Percentiles rank a stretch among this genome's conserved stretches.
These are phyloP conservation scores for Lactifluus rugatus DNA, from an alignment of 768 basidiomycete genomes.

Conservation along the genomic window DNA sequence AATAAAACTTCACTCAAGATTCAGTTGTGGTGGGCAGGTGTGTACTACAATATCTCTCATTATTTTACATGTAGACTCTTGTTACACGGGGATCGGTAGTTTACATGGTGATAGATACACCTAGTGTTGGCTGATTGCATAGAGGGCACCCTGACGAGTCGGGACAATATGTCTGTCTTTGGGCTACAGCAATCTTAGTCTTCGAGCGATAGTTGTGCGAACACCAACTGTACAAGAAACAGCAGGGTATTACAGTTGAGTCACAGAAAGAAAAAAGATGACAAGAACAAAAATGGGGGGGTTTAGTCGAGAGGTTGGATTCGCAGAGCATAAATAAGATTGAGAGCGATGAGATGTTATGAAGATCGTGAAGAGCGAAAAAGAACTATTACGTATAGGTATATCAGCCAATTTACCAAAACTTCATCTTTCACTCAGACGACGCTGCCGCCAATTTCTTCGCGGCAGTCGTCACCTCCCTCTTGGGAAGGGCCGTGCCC, in stretches of 20 bases:
- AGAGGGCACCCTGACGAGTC: too few species aligned
- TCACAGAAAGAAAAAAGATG: background rate
- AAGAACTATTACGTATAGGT: background rate
- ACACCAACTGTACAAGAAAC: background rate
- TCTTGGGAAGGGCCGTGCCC: slow-evolving; percentile 27
- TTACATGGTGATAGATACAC: too few species aligned
- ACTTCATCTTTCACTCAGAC: slow-evolving; percentile 15
- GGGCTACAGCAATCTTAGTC: background rate
- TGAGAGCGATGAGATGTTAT: background rate
- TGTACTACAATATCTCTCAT: background rate
- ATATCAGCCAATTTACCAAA: too few species aligned
- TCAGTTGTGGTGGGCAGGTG: background rate
- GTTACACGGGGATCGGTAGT: too few species aligned
- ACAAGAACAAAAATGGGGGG: background rate
- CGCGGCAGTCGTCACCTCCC: slow-evolving; percentile 9
- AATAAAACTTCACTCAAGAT: too few species aligned
- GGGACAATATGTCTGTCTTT: too few species aligned
- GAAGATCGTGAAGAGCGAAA: background rate
- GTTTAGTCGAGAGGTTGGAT: background rate
- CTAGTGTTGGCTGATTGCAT: too few species aligned
- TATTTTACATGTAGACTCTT: too few species aligned
- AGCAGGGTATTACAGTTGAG: slow-evolving; percentile 10
- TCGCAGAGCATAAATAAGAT: background rate
- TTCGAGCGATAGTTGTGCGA: background rate
- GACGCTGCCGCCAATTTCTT: slow-evolving; percentile 14